phyloP scores from a whole-genome alignment of 2,329 filamentous ascomycete species.

The Lachnellula willkommii region DNA sequence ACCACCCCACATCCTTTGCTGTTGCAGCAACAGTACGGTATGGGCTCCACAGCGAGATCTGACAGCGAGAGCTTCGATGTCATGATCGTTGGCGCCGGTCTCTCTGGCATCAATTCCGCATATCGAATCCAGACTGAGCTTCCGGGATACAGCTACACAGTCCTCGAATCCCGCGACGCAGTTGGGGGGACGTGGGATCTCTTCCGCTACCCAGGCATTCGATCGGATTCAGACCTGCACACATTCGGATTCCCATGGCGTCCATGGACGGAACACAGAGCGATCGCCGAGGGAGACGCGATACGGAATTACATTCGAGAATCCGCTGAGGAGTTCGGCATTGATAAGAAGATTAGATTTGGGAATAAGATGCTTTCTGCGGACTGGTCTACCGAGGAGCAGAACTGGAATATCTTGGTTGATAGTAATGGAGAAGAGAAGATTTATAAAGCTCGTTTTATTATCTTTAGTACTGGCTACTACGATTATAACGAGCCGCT shows the following conservation, averaged over 20 bases:
- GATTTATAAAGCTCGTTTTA: conserved; percentile 38
- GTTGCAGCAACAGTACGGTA: neutral
- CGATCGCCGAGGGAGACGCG: conserved; percentile 46
- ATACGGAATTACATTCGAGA: conserved; percentile 52
- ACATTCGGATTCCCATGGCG: conserved; percentile 65
- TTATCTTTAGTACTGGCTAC: conserved; percentile 57
- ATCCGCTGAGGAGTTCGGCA: conserved; percentile 46
- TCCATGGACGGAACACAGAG: conserved; percentile 54
- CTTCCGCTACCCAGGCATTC: conserved; percentile 70
- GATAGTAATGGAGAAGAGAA: conserved; percentile 32
- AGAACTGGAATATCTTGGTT: conserved; percentile 48
- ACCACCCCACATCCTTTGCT: no score
- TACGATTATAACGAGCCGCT: conserved; percentile 56
- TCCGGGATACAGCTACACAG: conserved; percentile 52
- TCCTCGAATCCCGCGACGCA: conserved; percentile 61
- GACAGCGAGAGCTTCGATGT: conserved; percentile 39
- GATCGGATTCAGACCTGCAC: conserved; percentile 57
- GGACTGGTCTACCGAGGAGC: conserved; percentile 49
- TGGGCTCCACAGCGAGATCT: conserved; percentile 14
- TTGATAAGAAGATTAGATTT: conserved; percentile 51
- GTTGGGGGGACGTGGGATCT: conserved; percentile 77
- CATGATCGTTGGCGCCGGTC: conserved; percentile 66
- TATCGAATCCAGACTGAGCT: conserved; percentile 61
- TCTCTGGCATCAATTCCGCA: conserved; percentile 69
- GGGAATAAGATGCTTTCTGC: conserved; percentile 44